phyloP scores from a whole-genome alignment of 805 yeast genomes.

The Suhomyces sp. region DNA sequence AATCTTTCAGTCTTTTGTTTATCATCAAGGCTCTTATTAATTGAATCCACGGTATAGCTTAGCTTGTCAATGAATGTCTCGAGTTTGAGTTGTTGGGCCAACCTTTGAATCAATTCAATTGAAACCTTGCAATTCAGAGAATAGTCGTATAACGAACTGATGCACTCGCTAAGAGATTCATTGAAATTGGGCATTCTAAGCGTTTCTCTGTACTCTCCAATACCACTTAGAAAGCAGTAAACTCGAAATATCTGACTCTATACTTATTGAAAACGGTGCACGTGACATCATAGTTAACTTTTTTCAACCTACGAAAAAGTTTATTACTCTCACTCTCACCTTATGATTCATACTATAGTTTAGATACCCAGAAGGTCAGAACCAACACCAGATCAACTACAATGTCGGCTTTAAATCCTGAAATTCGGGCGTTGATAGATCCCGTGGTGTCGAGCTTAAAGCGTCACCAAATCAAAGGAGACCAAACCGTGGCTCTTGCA shows the following conservation, averaged over 20 bases:
- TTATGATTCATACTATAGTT: no score
- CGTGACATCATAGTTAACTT: no score
- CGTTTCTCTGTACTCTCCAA: no score
- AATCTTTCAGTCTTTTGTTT: conserved; percentile 26
- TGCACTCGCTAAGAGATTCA: conserved; percentile 20
- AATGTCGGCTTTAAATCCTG: conserved; percentile 20
- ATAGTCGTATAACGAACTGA: conserved; percentile 30
- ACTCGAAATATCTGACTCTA: no score
- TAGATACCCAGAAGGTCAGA: no score
- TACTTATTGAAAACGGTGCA: no score
- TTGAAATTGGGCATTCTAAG: conserved; percentile 17
- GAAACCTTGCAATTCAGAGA: conserved; percentile 31
- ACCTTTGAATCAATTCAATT: conserved; percentile 37
- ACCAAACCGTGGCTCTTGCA: conserved; percentile 78
- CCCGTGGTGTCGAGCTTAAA: conserved; percentile 56
- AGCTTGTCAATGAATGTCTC: conserved; percentile 44
- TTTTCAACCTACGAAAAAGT: conserved; percentile 2
- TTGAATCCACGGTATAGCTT: conserved; percentile 19
- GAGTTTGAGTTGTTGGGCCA: conserved; percentile 39
- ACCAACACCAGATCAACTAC: no score
- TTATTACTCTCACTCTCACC: no score
- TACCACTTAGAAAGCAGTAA: no score
- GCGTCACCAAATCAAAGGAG: conserved; percentile 80
- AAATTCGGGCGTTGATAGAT: conserved; percentile 34
- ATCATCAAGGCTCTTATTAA: conserved; percentile 4